phyloP scores from a whole-genome alignment of 176 grass and related monocot genomes.

The Tuctoria greenei region DNA sequence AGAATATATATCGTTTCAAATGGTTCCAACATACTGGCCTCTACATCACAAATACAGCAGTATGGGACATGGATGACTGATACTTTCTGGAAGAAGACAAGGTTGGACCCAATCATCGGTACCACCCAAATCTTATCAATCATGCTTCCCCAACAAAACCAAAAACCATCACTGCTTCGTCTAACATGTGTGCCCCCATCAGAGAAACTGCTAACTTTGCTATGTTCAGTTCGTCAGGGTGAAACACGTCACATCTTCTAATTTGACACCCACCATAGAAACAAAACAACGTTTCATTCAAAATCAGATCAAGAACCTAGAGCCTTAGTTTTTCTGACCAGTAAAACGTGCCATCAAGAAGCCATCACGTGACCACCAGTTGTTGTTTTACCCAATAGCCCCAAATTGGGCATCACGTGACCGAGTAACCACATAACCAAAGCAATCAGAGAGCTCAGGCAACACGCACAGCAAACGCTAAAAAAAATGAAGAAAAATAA shows the following conservation, averaged over 20 bases:
- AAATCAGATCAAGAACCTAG: constrained; percentile 1
- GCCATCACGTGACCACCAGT: constrained; percentile 36
- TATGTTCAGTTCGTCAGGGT: neutral
- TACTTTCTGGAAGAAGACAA: constrained; percentile 15
- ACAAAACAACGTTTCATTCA: neutral
- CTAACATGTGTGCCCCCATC: neutral
- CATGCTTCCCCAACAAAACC: constrained; percentile 10
- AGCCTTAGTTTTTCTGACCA: neutral
- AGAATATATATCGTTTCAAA: constrained; percentile 3
- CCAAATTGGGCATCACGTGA: constrained; percentile 7
- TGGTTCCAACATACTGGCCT: neutral
- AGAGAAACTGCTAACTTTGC: neutral
- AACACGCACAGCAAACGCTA: constrained; percentile 5
- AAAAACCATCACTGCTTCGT: constrained; percentile 1
- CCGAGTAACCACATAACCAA: constrained; percentile 5
- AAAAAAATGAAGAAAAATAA: neutral
- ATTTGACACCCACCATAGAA: constrained; percentile 3
- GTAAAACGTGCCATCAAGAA: constrained; percentile 7
- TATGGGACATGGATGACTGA: neutral
- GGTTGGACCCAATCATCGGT: constrained; percentile 8
- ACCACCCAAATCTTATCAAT: constrained; percentile 16
- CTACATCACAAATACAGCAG: neutral
- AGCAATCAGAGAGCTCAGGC: constrained; percentile 15
- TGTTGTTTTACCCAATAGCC: constrained; percentile 12
- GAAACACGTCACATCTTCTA: neutral